phyloP scores from a whole-genome alignment of 441 rosid genomes.

The Kokia cookei region DNA sequence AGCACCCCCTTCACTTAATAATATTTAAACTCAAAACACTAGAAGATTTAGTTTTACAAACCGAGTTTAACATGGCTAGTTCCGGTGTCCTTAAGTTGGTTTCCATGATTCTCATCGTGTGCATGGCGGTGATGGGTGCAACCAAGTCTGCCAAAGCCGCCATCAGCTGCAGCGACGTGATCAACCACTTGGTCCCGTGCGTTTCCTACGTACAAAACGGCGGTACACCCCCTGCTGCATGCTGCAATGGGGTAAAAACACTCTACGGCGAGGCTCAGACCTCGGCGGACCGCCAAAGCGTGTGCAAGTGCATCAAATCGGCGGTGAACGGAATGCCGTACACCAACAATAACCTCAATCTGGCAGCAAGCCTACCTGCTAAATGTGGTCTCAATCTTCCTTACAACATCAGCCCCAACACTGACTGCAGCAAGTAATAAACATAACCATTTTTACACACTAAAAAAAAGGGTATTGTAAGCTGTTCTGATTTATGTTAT shows the following conservation, averaged over 20 bases:
- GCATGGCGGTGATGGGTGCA: conserved; percentile 12
- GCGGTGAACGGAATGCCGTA: background rate
- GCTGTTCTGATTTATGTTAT: background rate
- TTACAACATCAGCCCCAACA: conserved; percentile 24
- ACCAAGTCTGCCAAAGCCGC: conserved; percentile 1
- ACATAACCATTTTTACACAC: background rate
- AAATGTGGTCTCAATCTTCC: conserved; percentile 23
- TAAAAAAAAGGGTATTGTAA: background rate
- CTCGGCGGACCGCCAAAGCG: conserved; percentile 29
- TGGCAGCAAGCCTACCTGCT: conserved; percentile 16
- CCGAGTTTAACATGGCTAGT: conserved; percentile 9
- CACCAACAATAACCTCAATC: background rate
- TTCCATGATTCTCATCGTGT: conserved; percentile 20
- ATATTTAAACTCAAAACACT: background rate
- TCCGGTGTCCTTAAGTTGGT: background rate
- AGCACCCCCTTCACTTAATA: background rate
- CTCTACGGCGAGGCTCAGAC: conserved; percentile 29
- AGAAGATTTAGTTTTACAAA: background rate
- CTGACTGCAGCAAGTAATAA: conserved; percentile 20
- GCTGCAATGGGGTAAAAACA: conserved; percentile 35
- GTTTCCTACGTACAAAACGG: conserved; percentile 8
- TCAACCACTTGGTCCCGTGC: conserved; percentile 16
- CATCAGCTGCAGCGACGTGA: conserved; percentile 5
- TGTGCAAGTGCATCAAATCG: conserved; percentile 39
- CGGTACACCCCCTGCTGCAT: background rate